Conservation (phyloP, 2,329 filamentous ascomycete genomes). For the Chaetoscypha palmicola region DNA sequence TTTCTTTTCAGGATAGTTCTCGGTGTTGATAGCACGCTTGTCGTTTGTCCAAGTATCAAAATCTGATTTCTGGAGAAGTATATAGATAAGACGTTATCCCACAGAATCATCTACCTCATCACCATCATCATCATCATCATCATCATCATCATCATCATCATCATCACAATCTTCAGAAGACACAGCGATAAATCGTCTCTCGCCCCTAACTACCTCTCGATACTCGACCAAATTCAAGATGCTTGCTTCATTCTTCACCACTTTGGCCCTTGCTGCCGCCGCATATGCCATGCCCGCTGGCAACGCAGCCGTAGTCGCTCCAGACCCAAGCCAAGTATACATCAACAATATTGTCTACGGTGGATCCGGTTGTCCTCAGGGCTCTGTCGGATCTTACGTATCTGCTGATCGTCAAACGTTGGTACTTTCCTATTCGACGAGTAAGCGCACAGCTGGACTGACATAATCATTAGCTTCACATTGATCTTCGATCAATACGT, state of each 20-base stretch:
- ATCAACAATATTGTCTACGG: conserved; percentile 18
- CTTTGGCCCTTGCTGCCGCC: conserved; percentile 12
- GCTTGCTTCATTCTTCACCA: conserved; percentile 12
- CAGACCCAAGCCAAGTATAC: conserved; percentile 14
- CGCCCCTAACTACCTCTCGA: not conserved
- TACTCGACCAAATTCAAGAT: conserved; percentile 9
- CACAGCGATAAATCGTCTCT: too few species aligned
- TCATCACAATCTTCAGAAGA: not conserved
- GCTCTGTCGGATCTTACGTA: conserved; percentile 15
- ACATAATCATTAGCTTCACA: conserved; percentile 15
- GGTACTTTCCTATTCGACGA: not conserved
- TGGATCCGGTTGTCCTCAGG: conserved; percentile 19
- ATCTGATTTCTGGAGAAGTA: too few species aligned
- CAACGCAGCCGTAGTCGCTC: conserved; percentile 3
- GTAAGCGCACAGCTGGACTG: not conserved
- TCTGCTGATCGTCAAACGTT: conserved; percentile 20
- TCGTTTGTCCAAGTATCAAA: too few species aligned
- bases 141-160: not conserved
- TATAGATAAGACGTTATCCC: conserved; percentile 14
- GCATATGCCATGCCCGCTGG: conserved; percentile 11
- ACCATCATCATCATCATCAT: conserved; percentile 4
- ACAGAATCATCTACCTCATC: conserved; percentile 2
- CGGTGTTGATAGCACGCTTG: conserved; percentile 7
- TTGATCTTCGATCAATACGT: conserved; percentile 22
- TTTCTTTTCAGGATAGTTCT: conserved; percentile 5